phyloP scores from a whole-genome alignment of 1,284 basidiomycete genomes.

The Golubevia sp. region DNA sequence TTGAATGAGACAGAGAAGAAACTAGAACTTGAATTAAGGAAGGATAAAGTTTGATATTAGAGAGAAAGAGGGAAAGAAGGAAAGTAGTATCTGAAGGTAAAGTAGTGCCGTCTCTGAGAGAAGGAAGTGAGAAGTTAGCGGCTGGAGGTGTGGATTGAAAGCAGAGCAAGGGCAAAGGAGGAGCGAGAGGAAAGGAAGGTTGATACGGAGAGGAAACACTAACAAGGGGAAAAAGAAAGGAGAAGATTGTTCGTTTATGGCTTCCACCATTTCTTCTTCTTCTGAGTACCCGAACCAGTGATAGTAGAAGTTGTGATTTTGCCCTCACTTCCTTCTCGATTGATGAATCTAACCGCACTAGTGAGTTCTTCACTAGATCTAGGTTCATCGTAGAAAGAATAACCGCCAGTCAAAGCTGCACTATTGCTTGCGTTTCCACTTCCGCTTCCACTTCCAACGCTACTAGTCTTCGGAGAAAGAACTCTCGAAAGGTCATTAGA shows the following conservation, averaged over 20 bases:
- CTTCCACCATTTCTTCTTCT: neutral
- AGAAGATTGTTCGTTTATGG: neutral
- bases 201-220: no score
- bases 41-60: no score
- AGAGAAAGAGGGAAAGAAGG: no score
- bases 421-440: neutral
- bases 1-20: no score
- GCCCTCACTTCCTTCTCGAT: neutral
- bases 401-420: neutral
- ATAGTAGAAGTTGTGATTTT: neutral
- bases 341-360: neutral
- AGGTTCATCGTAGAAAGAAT: neutral
- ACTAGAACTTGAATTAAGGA: no score
- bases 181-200: no score
- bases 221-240: no score
- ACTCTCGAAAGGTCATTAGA: neutral
- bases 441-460: neutral
- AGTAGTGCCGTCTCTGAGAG: no score
- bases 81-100: no score
- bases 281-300: neutral
- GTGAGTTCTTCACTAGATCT: neutral
- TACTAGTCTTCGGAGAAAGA: neutral
- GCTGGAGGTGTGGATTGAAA: no score
- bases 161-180: no score
- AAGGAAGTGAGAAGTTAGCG: no score